Conservation (phyloP, 2,329 filamentous ascomycete species). For the Cryphonectria japonica region DNA sequence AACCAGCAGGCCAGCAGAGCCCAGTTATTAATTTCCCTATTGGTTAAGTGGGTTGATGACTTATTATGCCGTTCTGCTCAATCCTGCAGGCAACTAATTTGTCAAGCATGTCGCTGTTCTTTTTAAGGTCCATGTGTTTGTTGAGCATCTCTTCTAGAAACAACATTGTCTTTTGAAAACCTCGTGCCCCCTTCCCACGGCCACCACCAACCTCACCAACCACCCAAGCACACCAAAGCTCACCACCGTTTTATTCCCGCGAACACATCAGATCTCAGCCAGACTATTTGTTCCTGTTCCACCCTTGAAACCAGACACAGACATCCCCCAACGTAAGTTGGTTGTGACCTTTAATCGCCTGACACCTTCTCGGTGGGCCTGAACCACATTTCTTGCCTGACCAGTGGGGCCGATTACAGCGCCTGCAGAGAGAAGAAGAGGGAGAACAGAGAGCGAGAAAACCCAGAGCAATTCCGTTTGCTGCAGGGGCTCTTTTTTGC, state of each 20-base stretch:
- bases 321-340: not conserved
- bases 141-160: not conserved
- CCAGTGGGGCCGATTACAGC: constrained; percentile 1
- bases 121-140: not conserved
- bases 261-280: not conserved
- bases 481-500: not conserved
- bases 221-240: not conserved
- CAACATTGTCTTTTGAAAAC: not conserved
- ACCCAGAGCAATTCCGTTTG: not conserved
- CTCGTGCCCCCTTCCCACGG: not conserved
- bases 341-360: not conserved
- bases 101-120: not conserved
- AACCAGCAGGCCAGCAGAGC: not conserved
- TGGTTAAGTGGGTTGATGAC: not conserved
- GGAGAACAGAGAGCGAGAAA: not conserved
- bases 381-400: constrained; percentile 14
- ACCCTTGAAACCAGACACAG: not conserved
- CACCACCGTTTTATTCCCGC: constrained; percentile 2
- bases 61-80: not conserved
- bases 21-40: not conserved
- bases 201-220: not conserved
- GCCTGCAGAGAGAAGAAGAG: not conserved
- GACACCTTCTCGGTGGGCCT: not conserved
- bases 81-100: not conserved
- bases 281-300: not conserved